A percentile compares a stretch with the other conserved stretches of the same genome.
phyloP scores from a whole-genome alignment of 345 rosid genomes.

The Zanthoxylum bungeanum region DNA sequence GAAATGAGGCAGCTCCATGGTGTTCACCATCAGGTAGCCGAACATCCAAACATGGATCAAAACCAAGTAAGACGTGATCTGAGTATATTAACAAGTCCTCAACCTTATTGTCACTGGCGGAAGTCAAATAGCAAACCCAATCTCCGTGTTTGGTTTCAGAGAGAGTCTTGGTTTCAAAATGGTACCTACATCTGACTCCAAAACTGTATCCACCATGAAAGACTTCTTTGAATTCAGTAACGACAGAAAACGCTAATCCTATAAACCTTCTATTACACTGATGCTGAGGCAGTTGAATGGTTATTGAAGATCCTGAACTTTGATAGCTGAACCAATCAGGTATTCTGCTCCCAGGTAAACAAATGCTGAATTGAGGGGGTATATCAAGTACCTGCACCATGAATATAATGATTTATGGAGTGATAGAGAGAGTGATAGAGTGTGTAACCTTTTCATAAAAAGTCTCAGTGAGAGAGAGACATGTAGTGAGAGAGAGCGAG shows the following conservation, averaged over 20 bases:
- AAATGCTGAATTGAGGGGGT: slow-evolving; percentile 6
- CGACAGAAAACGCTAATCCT: slow-evolving; percentile 29
- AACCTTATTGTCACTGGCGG: neutral
- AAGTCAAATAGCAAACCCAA: neutral
- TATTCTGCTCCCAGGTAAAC: slow-evolving; percentile 14
- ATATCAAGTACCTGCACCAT: slow-evolving; percentile 18
- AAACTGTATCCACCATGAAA: slow-evolving; percentile 2
- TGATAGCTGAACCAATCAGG: slow-evolving; percentile 32
- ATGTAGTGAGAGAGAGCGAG: neutral
- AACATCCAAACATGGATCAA: neutral
- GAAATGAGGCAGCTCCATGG: neutral
- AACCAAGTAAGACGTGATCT: neutral
- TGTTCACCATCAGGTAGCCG: neutral
- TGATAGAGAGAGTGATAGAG: neutral
- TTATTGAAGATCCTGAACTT: slow-evolving; percentile 26
- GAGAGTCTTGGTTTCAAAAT: neutral
- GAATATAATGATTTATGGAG: slow-evolving; percentile 6
- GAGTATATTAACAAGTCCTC: neutral
- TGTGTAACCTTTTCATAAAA: neutral
- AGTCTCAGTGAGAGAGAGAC: neutral
- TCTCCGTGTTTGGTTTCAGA: neutral
- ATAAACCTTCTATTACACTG: slow-evolving; percentile 25
- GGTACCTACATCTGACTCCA: neutral
- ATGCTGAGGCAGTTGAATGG: slow-evolving; percentile 28
- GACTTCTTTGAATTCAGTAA: slow-evolving; percentile 20